phyloP scores from a whole-genome alignment of 176 grass and related monocot species.

The Musa acuminata region DNA sequence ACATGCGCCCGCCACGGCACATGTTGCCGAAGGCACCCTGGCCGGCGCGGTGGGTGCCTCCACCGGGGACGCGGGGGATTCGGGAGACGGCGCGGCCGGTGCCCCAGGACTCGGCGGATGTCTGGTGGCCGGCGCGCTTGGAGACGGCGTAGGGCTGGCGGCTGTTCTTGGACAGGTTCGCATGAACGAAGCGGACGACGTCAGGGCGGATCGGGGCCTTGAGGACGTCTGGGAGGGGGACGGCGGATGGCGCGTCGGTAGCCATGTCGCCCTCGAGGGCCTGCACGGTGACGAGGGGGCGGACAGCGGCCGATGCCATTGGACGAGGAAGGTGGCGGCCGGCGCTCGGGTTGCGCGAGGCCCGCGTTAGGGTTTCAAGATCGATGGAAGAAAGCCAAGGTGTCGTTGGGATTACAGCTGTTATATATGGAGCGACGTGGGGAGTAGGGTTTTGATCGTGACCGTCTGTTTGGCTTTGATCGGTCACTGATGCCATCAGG shows the following conservation, averaged over 20 bases:
- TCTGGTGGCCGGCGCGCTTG: slow-evolving; percentile 86
- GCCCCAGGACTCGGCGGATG: slow-evolving; percentile 85
- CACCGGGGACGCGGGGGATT: slow-evolving; percentile 80
- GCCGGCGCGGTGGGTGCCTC: slow-evolving; percentile 76
- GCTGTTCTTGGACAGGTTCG: slow-evolving; percentile 62
- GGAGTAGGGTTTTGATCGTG: slow-evolving; percentile 12
- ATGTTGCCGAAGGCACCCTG: slow-evolving; percentile 95
- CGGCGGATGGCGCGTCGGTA: slow-evolving; percentile 17
- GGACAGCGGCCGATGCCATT: slow-evolving; percentile 33
- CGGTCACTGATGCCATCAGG: background rate
- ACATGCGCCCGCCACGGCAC: slow-evolving; percentile 85
- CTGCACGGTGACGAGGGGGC: slow-evolving; percentile 55
- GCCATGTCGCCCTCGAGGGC: slow-evolving; percentile 59
- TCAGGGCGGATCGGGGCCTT: slow-evolving; percentile 48
- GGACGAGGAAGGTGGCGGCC: background rate
- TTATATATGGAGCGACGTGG: background rate
- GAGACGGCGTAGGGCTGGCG: slow-evolving; percentile 94
- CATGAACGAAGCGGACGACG: slow-evolving; percentile 35
- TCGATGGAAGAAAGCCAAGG: background rate
- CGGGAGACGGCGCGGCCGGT: slow-evolving; percentile 83
- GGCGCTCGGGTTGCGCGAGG: background rate
- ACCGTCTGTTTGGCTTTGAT: background rate
- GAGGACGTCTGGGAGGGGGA: slow-evolving; percentile 42
- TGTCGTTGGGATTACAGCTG: too few species aligned
- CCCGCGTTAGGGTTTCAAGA: slow-evolving; percentile 20